Base-by-base conservation (phyloP, 2,329 filamentous ascomycete species). In the Thermothelomyces thermophilus region DNA sequence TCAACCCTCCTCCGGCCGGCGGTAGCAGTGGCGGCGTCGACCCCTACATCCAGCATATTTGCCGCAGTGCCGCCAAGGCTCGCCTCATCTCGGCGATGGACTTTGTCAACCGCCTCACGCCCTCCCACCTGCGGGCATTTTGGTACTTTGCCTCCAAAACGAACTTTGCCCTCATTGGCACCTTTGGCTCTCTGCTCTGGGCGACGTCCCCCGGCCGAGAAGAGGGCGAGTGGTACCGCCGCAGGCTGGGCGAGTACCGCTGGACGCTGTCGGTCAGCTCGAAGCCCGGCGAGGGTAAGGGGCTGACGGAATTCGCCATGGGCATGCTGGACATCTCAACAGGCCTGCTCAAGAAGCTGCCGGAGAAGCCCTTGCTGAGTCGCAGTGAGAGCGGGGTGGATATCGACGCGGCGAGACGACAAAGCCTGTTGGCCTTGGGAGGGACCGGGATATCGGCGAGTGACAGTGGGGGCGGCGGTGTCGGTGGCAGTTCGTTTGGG, bases 11-110 rank as follows among this genome's bases (percentile, higher is more conserved):
- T 16, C 8, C 36, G 7, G 20, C 24, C 16, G 13, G 5, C n/a
- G 14, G 14, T 14, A 9, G 14, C 5, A 13, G 9, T 2, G 62
- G 66, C 39, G 68, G 73, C 3, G 73, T 83, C 34, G 88, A 95
- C 63, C 79, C 84, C 0, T 95, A 96, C 61, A 82, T 95, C 43
- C 80, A 90, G 48, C 88, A 94, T 67, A 95, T 96, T 59, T 95
- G 90, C 68, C 89, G 91, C 46, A 90, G 85, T 50, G 91, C 91
- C 3, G 91, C 91, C 46, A 96, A 96, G 67, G 94, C 91, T 0
- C 85, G 91, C 5, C 77, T 97, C 30, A 95, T 96, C 63, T 94
- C 87, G 19, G 90, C 90, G 56, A 95, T 97, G 87, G 91, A 97
- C 66, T 95, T 96, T 68, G 90, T 95, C 60, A 96, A 96, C 68